These are phyloP conservation scores for Saururus chinensis DNA, from an alignment of 164 flowering plant species.

Conservation along the genomic window DNA sequence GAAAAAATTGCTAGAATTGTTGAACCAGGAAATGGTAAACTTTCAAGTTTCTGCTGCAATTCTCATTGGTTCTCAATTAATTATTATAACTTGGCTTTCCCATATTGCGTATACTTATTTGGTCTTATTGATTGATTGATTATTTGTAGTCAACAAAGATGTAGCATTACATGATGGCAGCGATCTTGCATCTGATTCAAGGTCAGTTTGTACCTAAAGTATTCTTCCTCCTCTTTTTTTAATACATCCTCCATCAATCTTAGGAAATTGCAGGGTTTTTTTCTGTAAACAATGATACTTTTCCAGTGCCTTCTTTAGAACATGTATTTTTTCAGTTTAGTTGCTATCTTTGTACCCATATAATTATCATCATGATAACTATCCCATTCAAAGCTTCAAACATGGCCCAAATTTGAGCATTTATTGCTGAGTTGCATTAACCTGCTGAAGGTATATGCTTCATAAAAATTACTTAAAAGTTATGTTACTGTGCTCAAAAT, in stretches of 20 bases:
- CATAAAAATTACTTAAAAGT: neutral
- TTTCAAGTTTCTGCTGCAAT: neutral
- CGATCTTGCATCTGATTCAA: conserved; percentile 18
- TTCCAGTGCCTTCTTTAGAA: no score
- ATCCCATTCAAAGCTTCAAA: no score
- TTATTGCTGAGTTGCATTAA: neutral
- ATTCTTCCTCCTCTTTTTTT: no score
- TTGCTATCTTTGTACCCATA: no score
- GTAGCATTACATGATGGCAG: neutral
- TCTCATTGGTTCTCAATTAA: neutral
- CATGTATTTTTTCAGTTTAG: no score
- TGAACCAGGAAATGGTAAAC: conserved; percentile 19
- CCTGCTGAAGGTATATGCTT: neutral
- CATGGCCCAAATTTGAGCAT: no score
- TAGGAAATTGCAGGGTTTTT: no score
- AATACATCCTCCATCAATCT: no score
- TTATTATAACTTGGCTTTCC: neutral
- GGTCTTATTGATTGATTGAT: neutral
- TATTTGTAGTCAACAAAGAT: conserved; percentile 8
- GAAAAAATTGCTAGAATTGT: conserved; percentile 42
- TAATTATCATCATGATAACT: no score
- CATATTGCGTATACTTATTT: neutral
- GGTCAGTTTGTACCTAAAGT: conserved; percentile 25
- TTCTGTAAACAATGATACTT: no score
- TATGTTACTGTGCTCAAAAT: no score